phyloP scores from a whole-genome alignment of 768 basidiomycete genomes.

The Lactarius akahatsu region DNA sequence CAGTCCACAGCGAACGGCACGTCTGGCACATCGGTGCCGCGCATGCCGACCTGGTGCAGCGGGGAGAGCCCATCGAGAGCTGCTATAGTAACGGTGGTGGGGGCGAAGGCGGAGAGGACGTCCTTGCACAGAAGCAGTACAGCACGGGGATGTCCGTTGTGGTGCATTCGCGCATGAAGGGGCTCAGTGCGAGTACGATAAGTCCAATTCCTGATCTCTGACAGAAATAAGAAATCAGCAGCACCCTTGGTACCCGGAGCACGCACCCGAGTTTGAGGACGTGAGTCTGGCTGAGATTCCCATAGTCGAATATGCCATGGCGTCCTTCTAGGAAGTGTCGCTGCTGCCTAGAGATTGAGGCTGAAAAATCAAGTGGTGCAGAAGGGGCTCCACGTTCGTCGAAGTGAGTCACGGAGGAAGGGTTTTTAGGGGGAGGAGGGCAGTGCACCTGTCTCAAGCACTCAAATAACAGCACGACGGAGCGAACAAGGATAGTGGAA shows the following conservation, averaged over 20 bases:
- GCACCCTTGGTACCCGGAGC: conserved; percentile 10
- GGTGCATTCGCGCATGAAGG: too few species aligned
- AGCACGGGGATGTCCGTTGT: conserved; percentile 26
- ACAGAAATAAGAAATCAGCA: neutral
- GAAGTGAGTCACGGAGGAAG: too few species aligned
- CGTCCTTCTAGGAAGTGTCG: too few species aligned
- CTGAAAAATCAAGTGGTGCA: too few species aligned
- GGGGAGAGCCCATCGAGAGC: conserved; percentile 25
- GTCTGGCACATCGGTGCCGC: neutral
- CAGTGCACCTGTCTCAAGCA: too few species aligned
- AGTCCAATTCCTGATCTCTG: too few species aligned
- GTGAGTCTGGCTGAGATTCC: conserved; percentile 44
- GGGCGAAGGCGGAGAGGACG: neutral
- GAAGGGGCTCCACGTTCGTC: too few species aligned
- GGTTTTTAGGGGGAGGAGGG: too few species aligned
- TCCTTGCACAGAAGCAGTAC: conserved; percentile 27
- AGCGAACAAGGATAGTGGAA: neutral
- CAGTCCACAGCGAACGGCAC: conserved; percentile 5
- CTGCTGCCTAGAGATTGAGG: too few species aligned
- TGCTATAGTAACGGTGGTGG: neutral
- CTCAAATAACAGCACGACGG: neutral
- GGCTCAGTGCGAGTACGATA: conserved; percentile 14
- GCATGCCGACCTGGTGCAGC: neutral
- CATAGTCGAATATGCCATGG: conserved; percentile 37
- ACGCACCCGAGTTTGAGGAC: conserved; percentile 72